These are phyloP conservation scores for Suillus brevipes DNA, from an alignment of 768 basidiomycete genomes.

Conservation along the genomic window DNA sequence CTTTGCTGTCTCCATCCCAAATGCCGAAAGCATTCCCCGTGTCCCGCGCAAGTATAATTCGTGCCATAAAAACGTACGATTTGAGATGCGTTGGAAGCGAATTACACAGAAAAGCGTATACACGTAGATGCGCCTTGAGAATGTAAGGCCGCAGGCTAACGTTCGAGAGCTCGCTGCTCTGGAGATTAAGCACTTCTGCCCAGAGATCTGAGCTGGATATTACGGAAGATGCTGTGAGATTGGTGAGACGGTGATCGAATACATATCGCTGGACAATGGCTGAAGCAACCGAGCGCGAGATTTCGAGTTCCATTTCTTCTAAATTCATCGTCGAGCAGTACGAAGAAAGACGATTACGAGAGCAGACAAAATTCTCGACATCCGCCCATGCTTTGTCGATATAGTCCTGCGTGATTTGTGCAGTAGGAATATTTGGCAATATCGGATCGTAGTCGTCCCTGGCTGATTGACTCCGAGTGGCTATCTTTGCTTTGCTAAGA, in stretches of 20 bases:
- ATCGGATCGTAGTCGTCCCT: constrained; percentile 10
- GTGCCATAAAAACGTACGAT: constrained; percentile 44
- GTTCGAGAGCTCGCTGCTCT: constrained; percentile 55
- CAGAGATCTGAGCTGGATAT: constrained; percentile 32
- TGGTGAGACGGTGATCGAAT: constrained; percentile 17
- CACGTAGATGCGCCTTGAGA: constrained; percentile 51
- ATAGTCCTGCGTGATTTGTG: constrained; percentile 36
- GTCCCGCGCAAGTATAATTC: constrained; percentile 58
- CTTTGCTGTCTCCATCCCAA: constrained; percentile 52
- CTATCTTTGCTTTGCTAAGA: constrained; percentile 35
- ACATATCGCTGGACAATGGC: constrained; percentile 47
- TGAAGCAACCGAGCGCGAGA: constrained; percentile 54
- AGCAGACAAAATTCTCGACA: constrained; percentile 35
- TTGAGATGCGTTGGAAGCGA: constrained; percentile 31
- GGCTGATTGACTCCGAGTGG: constrained; percentile 28
- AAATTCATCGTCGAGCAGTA: constrained; percentile 34
- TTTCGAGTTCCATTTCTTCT: constrained; percentile 57
- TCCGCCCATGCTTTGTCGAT: constrained; percentile 49
- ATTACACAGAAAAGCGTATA: constrained; percentile 54
- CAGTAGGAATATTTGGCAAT: constrained; percentile 13
- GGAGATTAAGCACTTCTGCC: constrained; percentile 53
- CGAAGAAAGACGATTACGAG: constrained; percentile 22
- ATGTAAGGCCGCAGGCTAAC: constrained; percentile 48
- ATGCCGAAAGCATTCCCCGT: constrained; percentile 70
- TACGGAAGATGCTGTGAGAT: constrained; percentile 6